Base-by-base conservation (phyloP, 352 stramenopile species). In the Phytophthora uliginosa region DNA sequence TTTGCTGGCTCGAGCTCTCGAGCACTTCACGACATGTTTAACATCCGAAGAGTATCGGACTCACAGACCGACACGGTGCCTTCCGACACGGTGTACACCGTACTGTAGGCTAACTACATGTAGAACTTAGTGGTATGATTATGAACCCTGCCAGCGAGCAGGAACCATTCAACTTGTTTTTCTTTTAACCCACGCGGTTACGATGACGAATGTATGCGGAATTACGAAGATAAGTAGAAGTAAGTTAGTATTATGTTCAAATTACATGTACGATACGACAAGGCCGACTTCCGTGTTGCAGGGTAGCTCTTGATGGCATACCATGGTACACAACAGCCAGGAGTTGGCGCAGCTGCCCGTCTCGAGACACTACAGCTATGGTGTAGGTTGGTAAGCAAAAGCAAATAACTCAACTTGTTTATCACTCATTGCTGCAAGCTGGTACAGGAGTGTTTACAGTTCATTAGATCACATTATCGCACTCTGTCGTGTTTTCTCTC, bases 11-110 rank as follows among this genome's bases (percentile, higher is more conserved):
- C 70, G 20, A 77, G 64, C 22, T 77, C 70, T 50, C 42, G 64
- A 58, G 59, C 70, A 13, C 54, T 77, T 22, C 70, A 77, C 36
- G 70, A 70, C 50, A 77, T 77, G 64, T 77, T 66, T 10, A 77
- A 77, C 24, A 73, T 77, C 26, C 51, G 63, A 47, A 56, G 64
- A 38, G 52, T 34, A 2, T 73, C 70, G 15, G 64, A 63, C 22
- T 77, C 63, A 10, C 70, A 73, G 7, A 59, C 63, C 28, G 58
- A 61, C 7, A 60, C 69, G 6, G 52, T 64, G 12, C 42, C 59
- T 15, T 57, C 58, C 6, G 48, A 64, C 45, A 69, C 64, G 10
- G 54, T 62, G 15, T 73, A 73, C 53, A 77, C 70, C 6, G 51
- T 73, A 13, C 53, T 77, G 4, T 77, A 77, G 34, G 24, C 18